phyloP scores from a whole-genome alignment of 1,139 yeast species.

The Candida sanyaensis region DNA sequence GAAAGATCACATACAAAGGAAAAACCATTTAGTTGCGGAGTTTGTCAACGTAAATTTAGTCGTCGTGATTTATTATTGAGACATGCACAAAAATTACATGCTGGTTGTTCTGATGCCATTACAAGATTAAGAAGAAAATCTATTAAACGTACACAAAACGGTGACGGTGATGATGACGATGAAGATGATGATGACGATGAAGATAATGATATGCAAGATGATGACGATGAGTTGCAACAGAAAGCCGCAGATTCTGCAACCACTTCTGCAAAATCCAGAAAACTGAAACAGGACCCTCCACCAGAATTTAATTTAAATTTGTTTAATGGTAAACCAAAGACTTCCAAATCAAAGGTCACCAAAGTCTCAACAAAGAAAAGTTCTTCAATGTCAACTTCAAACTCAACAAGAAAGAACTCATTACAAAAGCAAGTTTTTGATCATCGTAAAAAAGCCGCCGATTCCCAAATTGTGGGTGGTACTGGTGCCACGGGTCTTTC shows the following conservation, averaged over 20 bases:
- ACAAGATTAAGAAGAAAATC: conserved; percentile 48
- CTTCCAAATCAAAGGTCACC: conserved; percentile 11
- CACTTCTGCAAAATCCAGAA: background rate
- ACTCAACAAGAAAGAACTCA: conserved; percentile 12
- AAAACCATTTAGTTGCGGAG: conserved; percentile 95
- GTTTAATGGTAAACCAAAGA: conserved; percentile 14
- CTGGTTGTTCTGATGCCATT: conserved; percentile 59
- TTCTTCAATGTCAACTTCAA: conserved; percentile 9
- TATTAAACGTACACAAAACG: conserved; percentile 26
- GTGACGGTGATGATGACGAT: conserved; percentile 18
- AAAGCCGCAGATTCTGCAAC: background rate
- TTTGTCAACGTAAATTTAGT: conserved; percentile 94
- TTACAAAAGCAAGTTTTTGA: conserved; percentile 34
- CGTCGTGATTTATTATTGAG: conserved; percentile 86
- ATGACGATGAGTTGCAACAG: conserved; percentile 15
- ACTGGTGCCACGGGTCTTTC: conserved; percentile 10
- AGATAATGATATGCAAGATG: conserved; percentile 15
- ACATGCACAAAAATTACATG: conserved; percentile 93
- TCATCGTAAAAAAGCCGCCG: conserved; percentile 18
- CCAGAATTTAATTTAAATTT: conserved; percentile 25
- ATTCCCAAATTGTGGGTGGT: conserved; percentile 1
- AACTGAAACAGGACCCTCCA: conserved; percentile 15
- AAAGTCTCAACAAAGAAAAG: conserved; percentile 8
- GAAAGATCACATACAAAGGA: conserved; percentile 96
- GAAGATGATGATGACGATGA: conserved; percentile 14